These are phyloP conservation scores for Tricholoma furcatifolium DNA, from an alignment of 768 basidiomycete genomes.

Conservation along the genomic window DNA sequence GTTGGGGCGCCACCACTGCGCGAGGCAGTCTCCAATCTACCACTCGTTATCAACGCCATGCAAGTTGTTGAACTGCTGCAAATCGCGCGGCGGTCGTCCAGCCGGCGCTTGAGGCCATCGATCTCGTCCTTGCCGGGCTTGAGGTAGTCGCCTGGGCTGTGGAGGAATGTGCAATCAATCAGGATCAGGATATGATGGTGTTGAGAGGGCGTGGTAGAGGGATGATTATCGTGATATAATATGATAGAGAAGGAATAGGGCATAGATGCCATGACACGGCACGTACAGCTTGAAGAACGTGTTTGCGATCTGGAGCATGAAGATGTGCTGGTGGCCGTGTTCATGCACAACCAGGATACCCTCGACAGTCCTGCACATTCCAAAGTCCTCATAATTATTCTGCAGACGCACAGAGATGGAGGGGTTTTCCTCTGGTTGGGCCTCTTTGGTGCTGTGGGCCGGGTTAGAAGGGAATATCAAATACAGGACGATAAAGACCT, in stretches of 20 bases:
- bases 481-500: conserved; percentile 43
- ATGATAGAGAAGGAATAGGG: conserved; percentile 2
- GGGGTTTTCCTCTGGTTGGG: conserved; percentile 96
- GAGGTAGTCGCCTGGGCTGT: conserved; percentile 96
- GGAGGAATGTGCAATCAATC: too few species aligned
- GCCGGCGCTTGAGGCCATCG: conserved; percentile 83
- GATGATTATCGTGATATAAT: too few species aligned
- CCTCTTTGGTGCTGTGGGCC: conserved; percentile 79
- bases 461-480: neutral
- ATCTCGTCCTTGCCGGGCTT: conserved; percentile 94
- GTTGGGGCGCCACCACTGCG: conserved; percentile 98
- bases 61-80: conserved; percentile 67
- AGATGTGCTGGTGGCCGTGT: conserved; percentile 95
- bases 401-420: conserved; percentile 93
- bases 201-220: too few species aligned
- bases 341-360: conserved; percentile 90
- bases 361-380: conserved; percentile 95
- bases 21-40: conserved; percentile 96
- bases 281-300: conserved; percentile 97
- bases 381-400: conserved; percentile 96
- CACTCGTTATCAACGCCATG: conserved; percentile 87
- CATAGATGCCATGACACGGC: conserved; percentile 3
- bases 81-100: conserved; percentile 78
- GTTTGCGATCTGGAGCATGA: conserved; percentile 98
- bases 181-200: too few species aligned